Evolutionary conservation across 768 basidiomycete species (phyloP).

Genomic region (Termitomyces eurrhizus): DNA sequence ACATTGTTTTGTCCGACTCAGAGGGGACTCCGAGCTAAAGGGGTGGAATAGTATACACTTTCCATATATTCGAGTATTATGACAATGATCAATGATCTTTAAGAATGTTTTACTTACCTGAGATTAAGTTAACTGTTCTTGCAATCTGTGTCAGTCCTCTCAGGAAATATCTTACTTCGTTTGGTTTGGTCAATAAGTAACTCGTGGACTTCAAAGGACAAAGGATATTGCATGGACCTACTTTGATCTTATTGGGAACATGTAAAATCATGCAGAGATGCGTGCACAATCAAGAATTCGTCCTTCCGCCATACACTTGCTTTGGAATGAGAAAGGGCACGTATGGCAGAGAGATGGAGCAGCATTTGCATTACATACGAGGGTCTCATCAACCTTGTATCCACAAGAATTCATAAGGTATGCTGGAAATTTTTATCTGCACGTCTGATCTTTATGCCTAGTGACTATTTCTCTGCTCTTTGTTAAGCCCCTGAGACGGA

Average conservation of each 20-base stretch:
- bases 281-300: not conserved
- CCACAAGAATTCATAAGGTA: not conserved
- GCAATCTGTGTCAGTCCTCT: too few relatives aligned
- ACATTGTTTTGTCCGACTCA: too few relatives aligned
- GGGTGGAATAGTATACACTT: too few relatives aligned
- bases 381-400: conserved; percentile 10
- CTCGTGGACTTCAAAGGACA: too few relatives aligned
- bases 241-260: not conserved
- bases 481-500: conserved; percentile 13
- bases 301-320: not conserved
- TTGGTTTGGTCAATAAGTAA: too few relatives aligned
- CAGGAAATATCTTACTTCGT: too few relatives aligned
- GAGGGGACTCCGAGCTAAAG: too few relatives aligned
- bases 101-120: too few relatives aligned
- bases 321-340: not conserved
- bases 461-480: conserved; percentile 11
- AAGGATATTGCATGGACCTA: too few relatives aligned
- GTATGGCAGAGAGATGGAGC: conserved; percentile 6
- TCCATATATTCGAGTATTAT: not conserved
- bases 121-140: too few relatives aligned
- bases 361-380: too few relatives aligned
- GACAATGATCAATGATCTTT: not conserved
- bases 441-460: conserved; percentile 18
- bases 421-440: conserved; percentile 16
- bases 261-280: not conserved